Percentiles rank a stretch among this genome's conserved stretches.
These are phyloP conservation scores for Niveomyces coronatus DNA, from an alignment of 2,329 filamentous ascomycete genomes.

Conservation along the genomic window DNA sequence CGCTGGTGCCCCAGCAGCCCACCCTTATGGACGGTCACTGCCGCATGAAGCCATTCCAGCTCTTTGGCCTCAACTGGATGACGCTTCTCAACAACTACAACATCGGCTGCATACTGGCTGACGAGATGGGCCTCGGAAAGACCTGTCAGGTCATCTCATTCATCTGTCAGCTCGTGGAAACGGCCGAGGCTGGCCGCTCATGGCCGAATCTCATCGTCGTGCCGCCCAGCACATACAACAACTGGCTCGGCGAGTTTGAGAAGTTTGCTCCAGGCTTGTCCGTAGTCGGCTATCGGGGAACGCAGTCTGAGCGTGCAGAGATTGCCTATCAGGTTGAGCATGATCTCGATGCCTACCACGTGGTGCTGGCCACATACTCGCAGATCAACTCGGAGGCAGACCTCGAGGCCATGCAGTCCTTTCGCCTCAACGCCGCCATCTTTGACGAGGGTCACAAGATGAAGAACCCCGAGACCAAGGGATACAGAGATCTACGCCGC, in stretches of 20 bases:
- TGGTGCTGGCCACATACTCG: constrained; percentile 49
- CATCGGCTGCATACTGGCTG: constrained; percentile 83
- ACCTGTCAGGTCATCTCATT: constrained; percentile 95
- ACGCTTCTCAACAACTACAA: constrained; percentile 68
- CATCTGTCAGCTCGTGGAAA: constrained; percentile 70
- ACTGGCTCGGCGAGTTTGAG: constrained; percentile 87
- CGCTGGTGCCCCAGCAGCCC: constrained; percentile 54
- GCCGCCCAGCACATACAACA: constrained; percentile 86
- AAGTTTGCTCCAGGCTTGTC: constrained; percentile 71
- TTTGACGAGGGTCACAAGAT: constrained; percentile 93
- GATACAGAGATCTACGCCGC: constrained; percentile 68
- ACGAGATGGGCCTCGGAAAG: constrained; percentile 96
- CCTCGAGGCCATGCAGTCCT: constrained; percentile 36
- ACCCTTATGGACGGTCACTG: constrained; percentile 65
- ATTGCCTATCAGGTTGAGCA: constrained; percentile 58
- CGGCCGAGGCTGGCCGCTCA: constrained; percentile 31
- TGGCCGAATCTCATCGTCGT: constrained; percentile 80
- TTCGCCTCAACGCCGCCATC: constrained; percentile 48
- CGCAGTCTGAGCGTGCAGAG: constrained; percentile 53
- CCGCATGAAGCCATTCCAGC: constrained; percentile 82
- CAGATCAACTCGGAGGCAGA: constrained; percentile 46
- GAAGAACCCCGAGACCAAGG: constrained; percentile 75
- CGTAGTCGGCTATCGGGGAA: constrained; percentile 62
- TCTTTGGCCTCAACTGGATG: constrained; percentile 94
- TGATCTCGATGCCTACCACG: constrained; percentile 53